Conservation (phyloP, 73 alveolate genomes). For the Blepharisma japonicum region DNA sequence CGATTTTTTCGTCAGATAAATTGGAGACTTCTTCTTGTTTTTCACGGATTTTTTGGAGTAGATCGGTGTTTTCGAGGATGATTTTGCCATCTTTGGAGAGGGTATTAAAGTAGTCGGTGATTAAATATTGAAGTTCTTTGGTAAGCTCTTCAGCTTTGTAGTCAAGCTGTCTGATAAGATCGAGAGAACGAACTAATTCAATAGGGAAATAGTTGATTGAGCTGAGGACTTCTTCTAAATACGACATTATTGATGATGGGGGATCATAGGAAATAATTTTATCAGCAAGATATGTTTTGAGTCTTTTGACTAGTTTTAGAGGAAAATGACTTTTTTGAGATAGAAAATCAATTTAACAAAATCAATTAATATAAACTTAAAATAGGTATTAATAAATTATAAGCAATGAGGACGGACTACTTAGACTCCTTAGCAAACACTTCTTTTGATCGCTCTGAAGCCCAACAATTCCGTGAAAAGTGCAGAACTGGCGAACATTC, state of each 20-base stretch:
- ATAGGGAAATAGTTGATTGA: not conserved
- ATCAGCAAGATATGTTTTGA: too few species aligned
- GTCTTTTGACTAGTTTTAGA: too few species aligned
- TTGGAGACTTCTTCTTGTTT: not conserved
- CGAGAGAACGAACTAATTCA: not conserved
- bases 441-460: not conserved
- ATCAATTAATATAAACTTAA: too few species aligned
- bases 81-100: not conserved
- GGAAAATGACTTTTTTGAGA: too few species aligned
- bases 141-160: not conserved
- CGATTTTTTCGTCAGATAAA: slow-evolving; percentile 3
- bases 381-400: too few species aligned
- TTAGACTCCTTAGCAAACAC: too few species aligned
- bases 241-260: not conserved
- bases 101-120: not conserved
- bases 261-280: too few species aligned
- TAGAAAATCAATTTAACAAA: too few species aligned
- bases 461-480: slow-evolving; percentile 43
- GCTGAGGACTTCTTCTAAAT: not conserved
- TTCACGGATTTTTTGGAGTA: not conserved
- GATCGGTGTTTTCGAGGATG: not conserved
- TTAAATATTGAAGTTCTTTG: not conserved
- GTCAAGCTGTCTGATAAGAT: not conserved
- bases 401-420: too few species aligned
- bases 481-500: slow-evolving; percentile 38